Evolutionary conservation across 2,329 filamentous ascomycete genomes (phyloP), one percentile per base, ranked within the genome.

Genomic region (Colletotrichum trifolii): DNA sequence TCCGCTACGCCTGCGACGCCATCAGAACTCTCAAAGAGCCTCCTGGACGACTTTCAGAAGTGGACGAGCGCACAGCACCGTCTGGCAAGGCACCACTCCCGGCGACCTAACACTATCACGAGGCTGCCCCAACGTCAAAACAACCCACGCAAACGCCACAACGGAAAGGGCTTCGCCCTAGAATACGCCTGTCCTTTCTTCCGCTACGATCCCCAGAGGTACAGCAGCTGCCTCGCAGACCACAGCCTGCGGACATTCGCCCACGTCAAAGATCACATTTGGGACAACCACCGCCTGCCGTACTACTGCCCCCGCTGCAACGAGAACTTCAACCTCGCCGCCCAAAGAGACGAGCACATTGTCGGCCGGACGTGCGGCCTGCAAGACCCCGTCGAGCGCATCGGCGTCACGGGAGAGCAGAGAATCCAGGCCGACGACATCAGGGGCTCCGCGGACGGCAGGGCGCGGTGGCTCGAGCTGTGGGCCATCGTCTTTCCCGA

Each of bases 401-500:
- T 68, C 42, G 72, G 71, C 1, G 69, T 74, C 9, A 70, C 69
- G 3, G 68, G 71, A n/a, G 69, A 68, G 25, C 25, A 45, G 25
- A 36, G 34, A 7, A 7, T 4, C 4, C 12, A 43, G 2, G 45
- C 53, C n/a, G 34, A 25, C n/a, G 13, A 40, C 7, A 40, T n/a
- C 8, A 25, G 13, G 9, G 10, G n/a, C 2, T 35, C 2, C 10
- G 6, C 7, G 1, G 17, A 17, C 3, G 13, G 6, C 6, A 11
- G 67, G 11, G 54, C 70, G 38, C 68, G 72, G 36, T 75, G 73
- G 73, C 73, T 72, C 55, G 54, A 60, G 10, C 69, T 74, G 1
- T 74, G 71, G 67, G 67, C 71, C 3, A 69, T 70, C 10, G 35
- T 75, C 1, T 74, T 75, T 46, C 54, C 50, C 15, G 9, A 43